phyloP scores from a whole-genome alignment of 116 monocot genomes.

The Posidonia oceanica region DNA sequence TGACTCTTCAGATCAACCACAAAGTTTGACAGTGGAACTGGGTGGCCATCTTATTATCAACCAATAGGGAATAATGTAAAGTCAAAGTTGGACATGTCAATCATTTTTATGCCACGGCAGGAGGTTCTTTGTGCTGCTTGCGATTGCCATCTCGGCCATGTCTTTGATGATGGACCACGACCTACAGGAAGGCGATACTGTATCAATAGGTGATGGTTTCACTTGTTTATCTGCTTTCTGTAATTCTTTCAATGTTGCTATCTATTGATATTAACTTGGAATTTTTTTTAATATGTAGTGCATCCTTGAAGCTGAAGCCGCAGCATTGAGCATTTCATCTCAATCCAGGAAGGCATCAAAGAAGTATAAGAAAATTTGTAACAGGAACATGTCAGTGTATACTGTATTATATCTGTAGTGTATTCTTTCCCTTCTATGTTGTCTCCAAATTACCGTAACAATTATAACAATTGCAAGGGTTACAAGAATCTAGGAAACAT shows the following conservation, averaged over 20 bases:
- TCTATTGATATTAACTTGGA: neutral
- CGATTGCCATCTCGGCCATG: constrained; percentile 89
- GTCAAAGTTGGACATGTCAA: constrained; percentile 74
- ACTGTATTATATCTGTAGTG: neutral
- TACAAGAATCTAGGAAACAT: neutral
- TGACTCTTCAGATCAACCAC: constrained; percentile 46
- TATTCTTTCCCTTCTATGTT: neutral
- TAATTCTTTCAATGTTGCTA: neutral
- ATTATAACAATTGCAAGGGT: neutral
- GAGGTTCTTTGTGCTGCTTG: constrained; percentile 80
- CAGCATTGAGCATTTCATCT: constrained; percentile 2
- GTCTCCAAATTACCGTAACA: neutral
- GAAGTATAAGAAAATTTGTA: neutral
- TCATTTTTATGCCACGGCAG: constrained; percentile 80
- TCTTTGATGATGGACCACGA: constrained; percentile 82
- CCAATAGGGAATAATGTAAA: constrained; percentile 67
- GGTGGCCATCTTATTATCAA: constrained; percentile 83
- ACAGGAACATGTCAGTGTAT: neutral
- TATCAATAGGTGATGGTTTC: constrained; percentile 55
- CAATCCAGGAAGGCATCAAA: neutral
- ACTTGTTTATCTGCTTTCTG: neutral
- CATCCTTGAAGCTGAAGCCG: constrained; percentile 13
- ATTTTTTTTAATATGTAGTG: constrained; percentile 1
- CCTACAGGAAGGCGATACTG: constrained; percentile 87
- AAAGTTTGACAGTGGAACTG: constrained; percentile 92